A percentile compares a stretch with the other conserved stretches of the same genome.
These are phyloP conservation scores for Drosera capensis DNA, from an alignment of 148 eudicot genomes.

Conservation along the genomic window DNA sequence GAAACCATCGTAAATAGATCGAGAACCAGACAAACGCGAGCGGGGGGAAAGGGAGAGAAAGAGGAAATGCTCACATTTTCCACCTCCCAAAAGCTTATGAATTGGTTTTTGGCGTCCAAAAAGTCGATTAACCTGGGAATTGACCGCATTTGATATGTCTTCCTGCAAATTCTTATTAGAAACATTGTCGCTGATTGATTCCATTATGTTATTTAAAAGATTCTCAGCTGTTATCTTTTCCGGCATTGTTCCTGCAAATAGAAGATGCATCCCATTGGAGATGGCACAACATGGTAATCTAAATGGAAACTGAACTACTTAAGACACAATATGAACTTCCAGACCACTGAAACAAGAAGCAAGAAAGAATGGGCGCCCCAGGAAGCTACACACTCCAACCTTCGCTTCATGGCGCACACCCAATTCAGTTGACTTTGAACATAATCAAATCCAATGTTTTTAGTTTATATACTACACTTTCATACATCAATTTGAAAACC, in stretches of 20 bases:
- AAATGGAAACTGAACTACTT: too few species aligned
- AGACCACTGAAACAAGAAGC: too few species aligned
- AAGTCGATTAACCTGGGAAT: slow-evolving; percentile 45
- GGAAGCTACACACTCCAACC: too few species aligned
- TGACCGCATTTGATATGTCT: slow-evolving; percentile 31
- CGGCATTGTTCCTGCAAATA: slow-evolving; percentile 30
- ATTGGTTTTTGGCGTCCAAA: slow-evolving; percentile 83
- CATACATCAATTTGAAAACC: too few species aligned
- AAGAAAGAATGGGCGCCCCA: too few species aligned
- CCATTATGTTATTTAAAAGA: slow-evolving; percentile 59
- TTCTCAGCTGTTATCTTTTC: slow-evolving; percentile 56
- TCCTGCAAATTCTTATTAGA: slow-evolving; percentile 36
- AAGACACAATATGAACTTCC: too few species aligned
- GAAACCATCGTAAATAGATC: neutral
- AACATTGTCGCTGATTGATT: slow-evolving; percentile 33
- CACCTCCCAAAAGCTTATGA: slow-evolving; percentile 75
- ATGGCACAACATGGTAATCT: too few species aligned
- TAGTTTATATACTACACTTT: too few species aligned
- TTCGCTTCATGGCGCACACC: too few species aligned
- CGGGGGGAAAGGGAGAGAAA: neutral
- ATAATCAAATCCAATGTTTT: too few species aligned
- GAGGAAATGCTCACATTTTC: slow-evolving; percentile 38
- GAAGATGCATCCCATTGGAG: too few species aligned
- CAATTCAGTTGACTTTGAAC: too few species aligned
- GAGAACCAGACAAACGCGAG: neutral